phyloP scores from a whole-genome alignment of 2,329 filamentous ascomycete species.

The Aphanocladium album region DNA sequence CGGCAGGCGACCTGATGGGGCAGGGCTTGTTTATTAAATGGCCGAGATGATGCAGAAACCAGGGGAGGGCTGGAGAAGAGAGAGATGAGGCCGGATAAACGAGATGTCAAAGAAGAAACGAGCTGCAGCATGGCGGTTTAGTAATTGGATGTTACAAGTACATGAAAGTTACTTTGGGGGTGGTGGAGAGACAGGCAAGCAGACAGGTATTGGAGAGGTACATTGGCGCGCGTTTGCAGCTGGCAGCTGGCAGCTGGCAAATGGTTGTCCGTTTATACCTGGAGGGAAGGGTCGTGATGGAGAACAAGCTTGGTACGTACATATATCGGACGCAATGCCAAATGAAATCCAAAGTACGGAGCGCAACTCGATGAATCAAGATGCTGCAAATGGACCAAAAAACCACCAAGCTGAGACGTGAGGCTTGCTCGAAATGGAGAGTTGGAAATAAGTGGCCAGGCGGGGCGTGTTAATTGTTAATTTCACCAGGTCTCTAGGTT shows the following conservation, averaged over 20 bases:
- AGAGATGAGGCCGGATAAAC: neutral
- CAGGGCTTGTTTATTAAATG: too few species aligned
- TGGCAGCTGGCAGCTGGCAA: neutral
- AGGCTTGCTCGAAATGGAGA: slow-evolving; percentile 1
- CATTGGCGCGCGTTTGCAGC: neutral
- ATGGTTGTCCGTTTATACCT: neutral
- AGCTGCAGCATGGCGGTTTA: neutral
- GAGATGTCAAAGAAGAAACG: neutral
- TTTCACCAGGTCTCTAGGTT: neutral
- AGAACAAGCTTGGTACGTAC: too few species aligned
- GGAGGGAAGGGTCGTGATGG: neutral
- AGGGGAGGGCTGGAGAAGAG: too few species aligned
- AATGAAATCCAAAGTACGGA: neutral
- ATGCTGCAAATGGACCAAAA: too few species aligned
- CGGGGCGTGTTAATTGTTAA: slow-evolving; percentile 5
- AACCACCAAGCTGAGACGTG: slow-evolving; percentile 3
- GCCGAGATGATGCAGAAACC: neutral
- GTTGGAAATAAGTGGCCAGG: slow-evolving; percentile 1
- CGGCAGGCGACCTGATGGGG: neutral
- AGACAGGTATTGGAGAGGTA: neutral
- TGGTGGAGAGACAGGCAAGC: neutral
- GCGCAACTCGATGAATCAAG: too few species aligned
- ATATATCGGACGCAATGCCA: neutral
- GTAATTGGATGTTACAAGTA: neutral
- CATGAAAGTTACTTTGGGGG: neutral